These are phyloP conservation scores for Scedosporium aurantiacum DNA, from an alignment of 2,329 filamentous ascomycete species.

Conservation along the genomic window DNA sequence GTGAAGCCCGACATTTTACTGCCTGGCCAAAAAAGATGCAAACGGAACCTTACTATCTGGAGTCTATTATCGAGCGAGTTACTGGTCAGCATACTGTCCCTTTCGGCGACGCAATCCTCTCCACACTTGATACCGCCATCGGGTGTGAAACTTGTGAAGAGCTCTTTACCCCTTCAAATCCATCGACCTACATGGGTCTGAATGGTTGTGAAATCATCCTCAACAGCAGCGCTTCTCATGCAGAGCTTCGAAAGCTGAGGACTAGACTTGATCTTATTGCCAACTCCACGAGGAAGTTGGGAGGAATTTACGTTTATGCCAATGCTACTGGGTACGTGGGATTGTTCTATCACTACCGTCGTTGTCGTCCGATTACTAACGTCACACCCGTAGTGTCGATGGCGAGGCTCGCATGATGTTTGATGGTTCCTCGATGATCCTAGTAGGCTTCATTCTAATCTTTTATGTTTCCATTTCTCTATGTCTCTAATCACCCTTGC, in stretches of 20 bases:
- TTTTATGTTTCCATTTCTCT: neutral
- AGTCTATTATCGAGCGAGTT: constrained; percentile 17
- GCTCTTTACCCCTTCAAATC: constrained; percentile 18
- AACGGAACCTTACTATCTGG: constrained; percentile 26
- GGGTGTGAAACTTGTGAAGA: constrained; percentile 30
- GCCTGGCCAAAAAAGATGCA: constrained; percentile 25
- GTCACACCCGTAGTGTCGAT: constrained; percentile 9
- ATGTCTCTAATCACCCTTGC: neutral
- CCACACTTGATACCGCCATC: constrained; percentile 26
- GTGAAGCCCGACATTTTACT: constrained; percentile 29
- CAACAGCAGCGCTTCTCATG: constrained; percentile 22
- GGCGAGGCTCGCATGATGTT: constrained; percentile 29
- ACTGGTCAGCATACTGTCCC: constrained; percentile 24
- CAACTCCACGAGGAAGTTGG: constrained; percentile 52
- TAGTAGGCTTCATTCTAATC: neutral
- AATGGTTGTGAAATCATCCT: constrained; percentile 38
- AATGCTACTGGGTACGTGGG: constrained; percentile 19
- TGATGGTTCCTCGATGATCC: constrained; percentile 15
- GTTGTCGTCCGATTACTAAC: neutral
- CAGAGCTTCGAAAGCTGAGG: constrained; percentile 53
- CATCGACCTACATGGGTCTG: constrained; percentile 50
- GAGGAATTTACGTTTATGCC: constrained; percentile 42
- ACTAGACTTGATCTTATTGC: constrained; percentile 52
- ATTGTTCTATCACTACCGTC: neutral
- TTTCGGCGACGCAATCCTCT: constrained; percentile 29